Evolutionary conservation across 805 yeast genomes (phyloP).

Genomic region (Citeromyces nyonsensis): DNA sequence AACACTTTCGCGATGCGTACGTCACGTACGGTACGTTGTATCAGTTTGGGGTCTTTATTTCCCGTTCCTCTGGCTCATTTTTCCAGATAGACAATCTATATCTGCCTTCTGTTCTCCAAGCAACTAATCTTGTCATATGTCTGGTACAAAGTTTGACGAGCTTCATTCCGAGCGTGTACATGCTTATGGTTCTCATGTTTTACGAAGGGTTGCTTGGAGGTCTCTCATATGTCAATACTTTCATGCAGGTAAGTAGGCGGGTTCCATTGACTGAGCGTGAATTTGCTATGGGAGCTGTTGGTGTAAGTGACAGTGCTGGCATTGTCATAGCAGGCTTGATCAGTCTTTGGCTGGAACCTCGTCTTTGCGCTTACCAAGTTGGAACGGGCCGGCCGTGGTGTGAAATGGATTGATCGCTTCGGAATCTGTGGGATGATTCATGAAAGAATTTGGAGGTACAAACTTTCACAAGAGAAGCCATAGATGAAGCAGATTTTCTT

Average conservation of each 20-base stretch:
- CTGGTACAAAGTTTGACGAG: conserved; percentile 49
- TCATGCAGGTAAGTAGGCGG: conserved; percentile 56
- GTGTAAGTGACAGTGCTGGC: conserved; percentile 77
- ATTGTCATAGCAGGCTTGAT: conserved; percentile 67
- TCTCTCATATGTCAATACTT: conserved; percentile 79
- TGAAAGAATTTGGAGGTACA: too few species aligned
- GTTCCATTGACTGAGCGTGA: conserved; percentile 39
- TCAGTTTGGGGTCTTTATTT: conserved; percentile 85
- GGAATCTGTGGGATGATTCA: neutral
- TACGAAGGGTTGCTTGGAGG: conserved; percentile 93
- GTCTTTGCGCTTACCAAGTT: conserved; percentile 59
- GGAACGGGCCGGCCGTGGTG: conserved; percentile 74
- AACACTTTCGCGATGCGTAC: conserved; percentile 66
- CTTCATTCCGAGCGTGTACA: conserved; percentile 42
- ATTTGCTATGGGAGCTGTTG: conserved; percentile 72
- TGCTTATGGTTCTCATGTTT: conserved; percentile 46
- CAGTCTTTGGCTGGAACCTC: conserved; percentile 61
- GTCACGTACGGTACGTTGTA: conserved; percentile 84
- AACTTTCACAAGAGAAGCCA: too few species aligned
- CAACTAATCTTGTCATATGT: conserved; percentile 41
- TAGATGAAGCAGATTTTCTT: too few species aligned
- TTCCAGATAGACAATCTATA: conserved; percentile 44
- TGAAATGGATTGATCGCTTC: conserved; percentile 15
- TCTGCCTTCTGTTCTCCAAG: conserved; percentile 51
- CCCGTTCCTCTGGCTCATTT: conserved; percentile 68